These are phyloP conservation scores for Lactifluus pinguis DNA, from an alignment of 768 basidiomycete species.

Conservation along the genomic window DNA sequence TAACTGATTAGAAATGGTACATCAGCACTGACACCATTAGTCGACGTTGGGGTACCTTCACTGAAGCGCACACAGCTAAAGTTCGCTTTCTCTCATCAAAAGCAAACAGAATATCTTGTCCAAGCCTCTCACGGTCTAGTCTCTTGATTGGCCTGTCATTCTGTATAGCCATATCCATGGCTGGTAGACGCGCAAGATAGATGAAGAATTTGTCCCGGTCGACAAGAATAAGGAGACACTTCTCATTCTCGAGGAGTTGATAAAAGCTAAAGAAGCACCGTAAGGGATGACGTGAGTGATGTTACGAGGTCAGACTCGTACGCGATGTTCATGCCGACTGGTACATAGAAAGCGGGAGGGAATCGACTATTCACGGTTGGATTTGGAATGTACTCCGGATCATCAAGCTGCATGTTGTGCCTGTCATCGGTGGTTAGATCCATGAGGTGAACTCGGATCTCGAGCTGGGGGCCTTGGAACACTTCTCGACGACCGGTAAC, in stretches of 20 bases:
- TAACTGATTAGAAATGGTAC: constrained; percentile 17
- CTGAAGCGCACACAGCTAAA: constrained; percentile 37
- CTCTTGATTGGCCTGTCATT: background rate
- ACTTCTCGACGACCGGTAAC: constrained; percentile 2
- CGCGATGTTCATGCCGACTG: background rate
- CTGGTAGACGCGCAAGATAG: constrained; percentile 5
- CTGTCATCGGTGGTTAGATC: constrained; percentile 5
- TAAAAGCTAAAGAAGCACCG: background rate
- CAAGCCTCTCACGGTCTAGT: constrained; percentile 39
- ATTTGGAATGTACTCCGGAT: constrained; percentile 1
- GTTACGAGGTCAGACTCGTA: background rate
- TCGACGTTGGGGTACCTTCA: constrained; percentile 28
- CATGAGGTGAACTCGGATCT: background rate
- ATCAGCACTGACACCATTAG: background rate
- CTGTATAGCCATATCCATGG: background rate
- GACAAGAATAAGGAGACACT: constrained; percentile 5
- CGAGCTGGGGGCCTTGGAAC: background rate
- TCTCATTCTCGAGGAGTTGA: constrained; percentile 13
- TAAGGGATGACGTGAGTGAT: background rate
- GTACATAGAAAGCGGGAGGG: background rate
- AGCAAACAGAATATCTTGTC: constrained; percentile 35
- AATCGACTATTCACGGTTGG: constrained; percentile 1
- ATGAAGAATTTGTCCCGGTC: background rate
- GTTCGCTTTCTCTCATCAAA: constrained; percentile 46
- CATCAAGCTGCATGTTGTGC: constrained; percentile 4